phyloP scores from a whole-genome alignment of 192 early-diverging fungal genomes.

The Linnemannia elongata region DNA sequence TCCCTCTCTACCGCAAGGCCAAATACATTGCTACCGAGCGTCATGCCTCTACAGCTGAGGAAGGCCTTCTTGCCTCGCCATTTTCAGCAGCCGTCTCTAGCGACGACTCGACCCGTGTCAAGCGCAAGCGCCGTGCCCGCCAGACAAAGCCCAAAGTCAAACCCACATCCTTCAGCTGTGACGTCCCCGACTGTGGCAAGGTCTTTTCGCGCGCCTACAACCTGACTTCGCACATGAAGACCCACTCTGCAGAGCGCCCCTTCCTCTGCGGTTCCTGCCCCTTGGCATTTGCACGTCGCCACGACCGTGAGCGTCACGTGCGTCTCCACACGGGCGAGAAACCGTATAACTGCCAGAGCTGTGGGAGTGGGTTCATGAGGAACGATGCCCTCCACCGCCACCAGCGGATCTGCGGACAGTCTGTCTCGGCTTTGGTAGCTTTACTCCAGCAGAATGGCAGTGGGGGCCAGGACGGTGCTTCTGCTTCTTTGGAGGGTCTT shows the following conservation, averaged over 20 bases:
- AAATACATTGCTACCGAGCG: neutral
- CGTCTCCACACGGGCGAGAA: slow-evolving; percentile 84
- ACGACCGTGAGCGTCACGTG: slow-evolving; percentile 92
- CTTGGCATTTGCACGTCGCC: slow-evolving; percentile 86
- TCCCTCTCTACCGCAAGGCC: neutral
- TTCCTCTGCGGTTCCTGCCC: slow-evolving; percentile 79
- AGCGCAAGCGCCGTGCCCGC: slow-evolving; percentile 25
- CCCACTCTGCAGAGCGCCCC: slow-evolving; percentile 81
- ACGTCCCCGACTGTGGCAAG: slow-evolving; percentile 67
- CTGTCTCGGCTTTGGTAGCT: slow-evolving; percentile 8
- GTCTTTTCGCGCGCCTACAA: slow-evolving; percentile 83
- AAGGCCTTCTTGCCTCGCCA: neutral
- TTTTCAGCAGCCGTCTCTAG: neutral
- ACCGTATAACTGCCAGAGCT: slow-evolving; percentile 79
- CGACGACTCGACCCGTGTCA: neutral
- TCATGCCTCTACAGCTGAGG: neutral
- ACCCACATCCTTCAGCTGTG: slow-evolving; percentile 33
- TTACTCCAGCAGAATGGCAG: slow-evolving; percentile 11
- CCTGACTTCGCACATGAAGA: slow-evolving; percentile 83
- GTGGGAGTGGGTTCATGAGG: slow-evolving; percentile 82
- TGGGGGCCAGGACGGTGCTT: neutral
- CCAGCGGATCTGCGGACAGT: slow-evolving; percentile 35
- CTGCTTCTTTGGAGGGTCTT: neutral
- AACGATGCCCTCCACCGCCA: slow-evolving; percentile 88
- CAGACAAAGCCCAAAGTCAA: slow-evolving; percentile 47